Base-by-base conservation (phyloP, 345 rosid species). In the Ceriops zippeliana region DNA sequence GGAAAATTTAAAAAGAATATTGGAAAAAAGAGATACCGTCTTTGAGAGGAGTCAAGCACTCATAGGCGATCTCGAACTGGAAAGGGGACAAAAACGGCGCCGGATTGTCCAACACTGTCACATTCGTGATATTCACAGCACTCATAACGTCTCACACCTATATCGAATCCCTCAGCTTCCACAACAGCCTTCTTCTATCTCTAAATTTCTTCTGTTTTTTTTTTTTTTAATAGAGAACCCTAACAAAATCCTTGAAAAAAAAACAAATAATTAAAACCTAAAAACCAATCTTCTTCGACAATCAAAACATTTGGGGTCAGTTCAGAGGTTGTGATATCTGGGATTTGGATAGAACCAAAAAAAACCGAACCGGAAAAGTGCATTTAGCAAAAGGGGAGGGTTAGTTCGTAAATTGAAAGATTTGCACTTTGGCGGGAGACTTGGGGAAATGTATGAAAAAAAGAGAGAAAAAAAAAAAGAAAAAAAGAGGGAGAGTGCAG, bases 21-120 rank as follows among this genome's bases (percentile, higher is more conserved):
- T 38, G 59, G 63, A 27, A 62, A 68, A 11, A 56, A 28, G 42
- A 20, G 51, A 34, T 87, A 95, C 99, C 99, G 75, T 95, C 96
- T 80, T 95, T 86, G 68, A 95, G 98, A 73, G 98, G 88, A 61
- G 90, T 85, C 81, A 95, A 81, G 70, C 99, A 90, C 86, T 95
- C 99, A 72, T 95, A 95, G 19, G 99, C 91, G 72, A 95, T 91
- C 84, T 95, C 99, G 79, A 95, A 95, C 87, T 91, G 97, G 76
- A 95, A 89, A 0, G 99, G 96, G 69, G 86, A 82, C 66, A 82
- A 75, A 73, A 95, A 95, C 7, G 92, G 86, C 28, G 99, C 96
- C 6, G 97, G 97, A 58, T 95, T 95, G 47, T 95, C 98, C 77
- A 95, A 67, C 0, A 95, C 99, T 62, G 91, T 66, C 38, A 95